A percentile compares a stretch with the other conserved stretches of the same genome.
phyloP scores from a whole-genome alignment of 2,329 filamentous ascomycete genomes.

The Phyllosticta ampelicida region DNA sequence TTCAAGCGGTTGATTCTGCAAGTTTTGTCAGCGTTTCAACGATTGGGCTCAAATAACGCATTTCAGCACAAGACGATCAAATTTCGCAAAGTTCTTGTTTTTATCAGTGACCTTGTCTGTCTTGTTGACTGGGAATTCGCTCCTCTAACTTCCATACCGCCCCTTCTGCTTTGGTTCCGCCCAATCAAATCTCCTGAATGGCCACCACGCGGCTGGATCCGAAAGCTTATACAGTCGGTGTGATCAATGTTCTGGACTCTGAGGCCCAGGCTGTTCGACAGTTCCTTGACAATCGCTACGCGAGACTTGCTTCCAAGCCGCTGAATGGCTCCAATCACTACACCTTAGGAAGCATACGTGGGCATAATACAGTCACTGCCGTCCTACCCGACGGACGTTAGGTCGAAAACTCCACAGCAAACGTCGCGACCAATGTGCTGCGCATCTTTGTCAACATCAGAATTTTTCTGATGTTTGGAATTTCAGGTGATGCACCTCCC shows the following conservation, averaged over 20 bases:
- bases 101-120: too few relatives aligned
- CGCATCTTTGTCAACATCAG: neutral
- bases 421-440: neutral
- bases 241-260: neutral
- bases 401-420: neutral
- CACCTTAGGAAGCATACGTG: neutral
- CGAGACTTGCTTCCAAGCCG: neutral
- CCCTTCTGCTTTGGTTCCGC: too few relatives aligned
- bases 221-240: too few relatives aligned
- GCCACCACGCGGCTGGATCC: too few relatives aligned
- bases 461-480: neutral
- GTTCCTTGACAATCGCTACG: neutral
- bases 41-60: too few relatives aligned
- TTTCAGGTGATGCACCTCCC: neutral
- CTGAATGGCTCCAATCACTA: neutral
- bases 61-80: too few relatives aligned
- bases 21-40: too few relatives aligned
- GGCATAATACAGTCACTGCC: neutral
- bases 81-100: too few relatives aligned
- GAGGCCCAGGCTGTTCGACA: neutral
- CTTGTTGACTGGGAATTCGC: too few relatives aligned
- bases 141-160: too few relatives aligned
- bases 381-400: neutral
- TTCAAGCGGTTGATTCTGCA: too few relatives aligned
- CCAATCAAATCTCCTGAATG: too few relatives aligned